phyloP scores from a whole-genome alignment of 1,284 basidiomycete genomes.

The Ceratobasidium sp. region DNA sequence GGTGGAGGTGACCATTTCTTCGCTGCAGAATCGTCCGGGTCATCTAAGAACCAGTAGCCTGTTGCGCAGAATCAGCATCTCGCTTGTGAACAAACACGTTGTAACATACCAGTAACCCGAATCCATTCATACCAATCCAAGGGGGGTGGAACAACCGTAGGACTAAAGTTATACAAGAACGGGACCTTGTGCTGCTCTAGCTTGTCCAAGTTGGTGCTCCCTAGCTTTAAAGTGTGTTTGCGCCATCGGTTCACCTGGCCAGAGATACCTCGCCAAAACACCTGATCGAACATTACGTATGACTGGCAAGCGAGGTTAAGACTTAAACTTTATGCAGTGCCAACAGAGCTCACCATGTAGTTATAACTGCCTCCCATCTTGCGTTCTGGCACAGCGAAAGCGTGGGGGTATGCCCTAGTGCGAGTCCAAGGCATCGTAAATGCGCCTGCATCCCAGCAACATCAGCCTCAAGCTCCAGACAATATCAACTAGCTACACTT shows the following conservation, averaged over 20 bases:
- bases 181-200: constrained; percentile 97
- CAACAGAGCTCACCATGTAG: constrained; percentile 78
- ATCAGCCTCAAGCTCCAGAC: neutral
- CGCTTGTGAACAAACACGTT: constrained; percentile 45
- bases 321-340: neutral
- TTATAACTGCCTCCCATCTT: constrained; percentile 98
- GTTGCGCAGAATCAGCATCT: neutral
- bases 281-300: constrained; percentile 95
- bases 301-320: constrained; percentile 60
- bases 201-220: constrained; percentile 86
- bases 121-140: constrained; percentile 99
- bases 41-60: constrained; percentile 96
- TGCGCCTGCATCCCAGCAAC: constrained; percentile 35
- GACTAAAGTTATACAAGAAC: constrained; percentile 97
- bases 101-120: constrained; percentile 79
- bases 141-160: constrained; percentile 86
- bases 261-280: constrained; percentile 95
- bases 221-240: constrained; percentile 77
- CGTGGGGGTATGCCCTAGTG: constrained; percentile 92
- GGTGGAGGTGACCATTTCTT: constrained; percentile 89
- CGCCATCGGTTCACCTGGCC: constrained; percentile 97
- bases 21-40: constrained; percentile 80
- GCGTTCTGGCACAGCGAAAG: constrained; percentile 94
- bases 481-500: constrained; percentile 51
- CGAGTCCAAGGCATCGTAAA: constrained; percentile 66